phyloP scores from a whole-genome alignment of 108 stramenopile genomes.

The Conticribra guillardii region DNA sequence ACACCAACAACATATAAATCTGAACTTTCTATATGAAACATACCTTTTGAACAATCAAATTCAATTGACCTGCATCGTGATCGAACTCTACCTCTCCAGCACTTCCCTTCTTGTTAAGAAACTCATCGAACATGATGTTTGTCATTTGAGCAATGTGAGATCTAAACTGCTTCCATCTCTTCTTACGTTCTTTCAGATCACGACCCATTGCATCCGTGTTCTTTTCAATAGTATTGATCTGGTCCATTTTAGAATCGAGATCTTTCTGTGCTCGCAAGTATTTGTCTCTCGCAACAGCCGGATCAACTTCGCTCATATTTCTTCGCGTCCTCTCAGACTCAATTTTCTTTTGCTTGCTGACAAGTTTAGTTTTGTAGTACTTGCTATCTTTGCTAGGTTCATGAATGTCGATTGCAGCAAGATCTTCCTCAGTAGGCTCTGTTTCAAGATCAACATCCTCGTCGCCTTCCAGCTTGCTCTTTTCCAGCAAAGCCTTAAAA shows the following conservation, averaged over 20 bases:
- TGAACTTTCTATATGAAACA: not conserved
- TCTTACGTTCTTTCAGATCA: constrained; percentile 59
- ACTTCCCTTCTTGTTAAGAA: constrained; percentile 80
- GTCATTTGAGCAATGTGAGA: constrained; percentile 66
- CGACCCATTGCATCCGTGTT: constrained; percentile 34
- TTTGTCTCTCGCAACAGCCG: constrained; percentile 70
- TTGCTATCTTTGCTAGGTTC: constrained; percentile 43
- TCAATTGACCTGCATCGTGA: constrained; percentile 60
- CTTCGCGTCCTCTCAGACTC: constrained; percentile 65
- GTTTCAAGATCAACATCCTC: constrained; percentile 17
- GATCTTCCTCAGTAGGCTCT: constrained; percentile 71
- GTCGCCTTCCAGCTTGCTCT: constrained; percentile 23
- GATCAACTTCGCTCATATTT: constrained; percentile 59
- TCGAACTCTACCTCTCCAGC: constrained; percentile 78
- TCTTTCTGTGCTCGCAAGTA: constrained; percentile 65
- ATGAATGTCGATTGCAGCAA: constrained; percentile 63
- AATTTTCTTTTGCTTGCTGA: constrained; percentile 51
- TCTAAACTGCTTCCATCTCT: constrained; percentile 65
- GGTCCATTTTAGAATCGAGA: constrained; percentile 58
- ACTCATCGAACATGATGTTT: constrained; percentile 70
- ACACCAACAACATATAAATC: not conserved
- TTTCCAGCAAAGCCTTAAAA: constrained; percentile 19
- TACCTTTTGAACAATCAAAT: constrained; percentile 75
- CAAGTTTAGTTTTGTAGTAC: constrained; percentile 59
- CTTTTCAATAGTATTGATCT: constrained; percentile 54